Percentiles rank a stretch among this genome's conserved stretches.
phyloP scores from a whole-genome alignment of 1,284 basidiomycete species.

The Sanghuangporus weigelae region DNA sequence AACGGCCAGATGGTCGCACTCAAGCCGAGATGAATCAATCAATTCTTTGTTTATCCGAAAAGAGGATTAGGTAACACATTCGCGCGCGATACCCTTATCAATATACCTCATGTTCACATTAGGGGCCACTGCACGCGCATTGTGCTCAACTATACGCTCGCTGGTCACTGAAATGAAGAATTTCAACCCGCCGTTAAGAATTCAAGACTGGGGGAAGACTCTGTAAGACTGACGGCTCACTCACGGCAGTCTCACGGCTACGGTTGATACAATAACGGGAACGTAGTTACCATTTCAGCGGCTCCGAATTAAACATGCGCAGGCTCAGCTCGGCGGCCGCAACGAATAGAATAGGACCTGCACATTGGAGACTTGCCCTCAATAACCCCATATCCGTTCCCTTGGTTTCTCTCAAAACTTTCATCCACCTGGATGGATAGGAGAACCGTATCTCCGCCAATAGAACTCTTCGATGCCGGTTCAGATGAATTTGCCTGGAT shows the following conservation, averaged over 20 bases:
- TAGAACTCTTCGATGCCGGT: too few species aligned
- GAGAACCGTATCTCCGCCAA: too few species aligned
- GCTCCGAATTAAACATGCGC: background rate
- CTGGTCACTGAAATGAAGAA: background rate
- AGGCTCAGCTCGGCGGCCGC: background rate
- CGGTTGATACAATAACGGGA: background rate
- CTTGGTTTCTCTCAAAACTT: background rate
- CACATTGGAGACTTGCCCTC: background rate
- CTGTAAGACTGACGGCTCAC: background rate
- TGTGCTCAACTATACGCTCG: background rate
- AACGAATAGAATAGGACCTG: background rate
- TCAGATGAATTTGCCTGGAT: too few species aligned
- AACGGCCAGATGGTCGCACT: background rate
- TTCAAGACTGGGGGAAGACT: background rate
- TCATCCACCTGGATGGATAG: too few species aligned
- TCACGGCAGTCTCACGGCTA: too few species aligned
- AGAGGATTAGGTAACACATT: background rate
- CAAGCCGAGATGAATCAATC: background rate
- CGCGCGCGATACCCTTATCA: background rate
- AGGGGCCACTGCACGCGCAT: background rate
- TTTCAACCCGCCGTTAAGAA: background rate
- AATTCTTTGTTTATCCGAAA: background rate
- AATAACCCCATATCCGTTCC: background rate
- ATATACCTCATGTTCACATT: background rate
- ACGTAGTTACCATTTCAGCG: background rate